Evolutionary conservation across 345 rosid species (phyloP), one percentile per base, ranked within the genome.

Genomic region (Mallotus nudiflorus): DNA sequence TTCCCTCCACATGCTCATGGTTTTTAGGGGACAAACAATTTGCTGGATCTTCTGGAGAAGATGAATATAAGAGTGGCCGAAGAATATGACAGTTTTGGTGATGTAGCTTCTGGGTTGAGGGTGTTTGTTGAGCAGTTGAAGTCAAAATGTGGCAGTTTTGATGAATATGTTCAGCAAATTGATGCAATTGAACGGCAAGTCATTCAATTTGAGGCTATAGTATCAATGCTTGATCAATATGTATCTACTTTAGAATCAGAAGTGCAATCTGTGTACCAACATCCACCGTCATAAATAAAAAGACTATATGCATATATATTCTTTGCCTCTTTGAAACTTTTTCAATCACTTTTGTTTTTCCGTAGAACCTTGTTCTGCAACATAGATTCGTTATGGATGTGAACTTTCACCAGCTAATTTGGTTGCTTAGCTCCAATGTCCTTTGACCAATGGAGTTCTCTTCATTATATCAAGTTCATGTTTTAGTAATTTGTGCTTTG

Each of bases 71-170:
- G 84, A 75, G 91, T 95, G 46, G 79, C 86, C 0, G 78, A 89
- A 33, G 97, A 95, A 80, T 95, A 88, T 76, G 67, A 79, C 8
- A 91, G 85, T 31, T 79, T 90, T 9, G 97, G 91, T 12, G 97
- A 89, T 62, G 91, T 95, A 67, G 91, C 92, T 16, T 77, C 92
- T 0, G 96, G 97, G 65, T 68, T 90, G 1, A 85, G 92, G 62
- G 85, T 89, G 16, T 90, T 80, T 54, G 90, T 89, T 55, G 92
- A 90, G 85, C 94, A 90, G 77, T 77, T 95, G 84, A 88, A 85
- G 70, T 60, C 81, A 0, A 91, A 92, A 61, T 86, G 84, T 15
- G 86, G 88, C 4, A 75, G 80, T 67, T 88, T 90, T n/a, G 96
- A 92, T 44, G 88, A 86, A 68, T 92, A 86, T 49, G 90, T 88